These are phyloP conservation scores for Bothriochloa decipiens DNA, from an alignment of 176 grass and related monocot genomes.

Conservation along the genomic window DNA sequence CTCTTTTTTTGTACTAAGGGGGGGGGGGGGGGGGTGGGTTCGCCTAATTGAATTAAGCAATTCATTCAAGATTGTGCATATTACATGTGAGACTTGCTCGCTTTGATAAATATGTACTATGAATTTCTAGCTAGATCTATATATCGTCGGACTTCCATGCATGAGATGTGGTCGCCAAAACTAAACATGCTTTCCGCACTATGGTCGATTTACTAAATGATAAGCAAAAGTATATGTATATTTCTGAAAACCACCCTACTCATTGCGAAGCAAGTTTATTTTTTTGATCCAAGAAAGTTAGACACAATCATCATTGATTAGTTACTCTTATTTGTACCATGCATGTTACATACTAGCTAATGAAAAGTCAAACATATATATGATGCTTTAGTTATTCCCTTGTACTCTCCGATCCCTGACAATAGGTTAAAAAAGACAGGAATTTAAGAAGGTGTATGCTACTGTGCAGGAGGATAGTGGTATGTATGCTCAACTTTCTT, in stretches of 20 bases:
- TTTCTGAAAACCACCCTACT: neutral
- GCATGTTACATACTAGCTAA: neutral
- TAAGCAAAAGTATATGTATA: neutral
- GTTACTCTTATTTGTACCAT: neutral
- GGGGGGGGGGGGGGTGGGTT: neutral
- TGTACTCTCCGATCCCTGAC: neutral
- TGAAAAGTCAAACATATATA: neutral
- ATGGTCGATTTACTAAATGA: neutral
- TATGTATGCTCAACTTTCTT: neutral
- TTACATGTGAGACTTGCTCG: conserved; percentile 1
- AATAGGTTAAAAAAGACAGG: neutral
- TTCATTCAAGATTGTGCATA: neutral
- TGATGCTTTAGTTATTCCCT: neutral
- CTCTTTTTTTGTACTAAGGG: neutral
- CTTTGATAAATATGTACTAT: neutral
- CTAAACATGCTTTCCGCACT: neutral
- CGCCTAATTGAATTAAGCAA: neutral
- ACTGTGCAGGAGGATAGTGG: neutral
- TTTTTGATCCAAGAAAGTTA: neutral
- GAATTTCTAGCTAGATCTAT: neutral
- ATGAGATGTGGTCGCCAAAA: neutral
- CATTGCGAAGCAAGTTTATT: neutral
- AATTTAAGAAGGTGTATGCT: neutral
- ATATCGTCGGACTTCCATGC: neutral
- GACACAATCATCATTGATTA: neutral